Conservation (phyloP, 208 protist genomes). For the Trypanosoma theileri region DNA sequence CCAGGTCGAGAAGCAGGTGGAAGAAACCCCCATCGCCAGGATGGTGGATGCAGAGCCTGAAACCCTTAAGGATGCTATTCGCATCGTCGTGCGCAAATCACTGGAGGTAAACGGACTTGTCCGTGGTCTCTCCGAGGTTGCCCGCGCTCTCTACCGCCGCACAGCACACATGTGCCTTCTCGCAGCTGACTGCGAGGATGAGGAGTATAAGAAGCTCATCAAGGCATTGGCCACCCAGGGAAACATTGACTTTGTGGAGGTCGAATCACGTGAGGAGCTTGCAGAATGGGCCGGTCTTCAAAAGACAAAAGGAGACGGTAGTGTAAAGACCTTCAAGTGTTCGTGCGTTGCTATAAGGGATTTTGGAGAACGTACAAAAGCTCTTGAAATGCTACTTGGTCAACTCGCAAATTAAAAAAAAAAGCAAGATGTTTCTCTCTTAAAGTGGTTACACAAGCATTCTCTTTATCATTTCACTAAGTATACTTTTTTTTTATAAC, state of each 20-base stretch:
- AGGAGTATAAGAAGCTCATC: conserved; percentile 56
- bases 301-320: conserved; percentile 30
- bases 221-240: conserved; percentile 35
- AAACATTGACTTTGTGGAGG: conserved; percentile 49
- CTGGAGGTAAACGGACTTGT: conserved; percentile 44
- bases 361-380: conserved; percentile 43
- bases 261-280: conserved; percentile 34
- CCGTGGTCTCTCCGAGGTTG: conserved; percentile 46
- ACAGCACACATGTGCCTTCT: conserved; percentile 49
- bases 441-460: neutral
- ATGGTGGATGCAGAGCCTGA: conserved; percentile 52
- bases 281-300: conserved; percentile 44
- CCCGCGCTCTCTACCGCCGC: conserved; percentile 43
- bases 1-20: conserved; percentile 20
- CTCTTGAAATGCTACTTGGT: conserved; percentile 39
- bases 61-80: conserved; percentile 38
- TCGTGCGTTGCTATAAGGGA: conserved; percentile 46
- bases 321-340: conserved; percentile 42
- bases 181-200: conserved; percentile 48
- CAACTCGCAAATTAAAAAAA: conserved; percentile 26
- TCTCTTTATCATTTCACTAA: conserved; percentile 15
- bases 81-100: conserved; percentile 43
- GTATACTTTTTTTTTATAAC: conserved; percentile 4
- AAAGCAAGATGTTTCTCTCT: neutral
- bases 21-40: conserved; percentile 48